Conservation (phyloP, 805 yeast species). For the Huiozyma sinensis region DNA sequence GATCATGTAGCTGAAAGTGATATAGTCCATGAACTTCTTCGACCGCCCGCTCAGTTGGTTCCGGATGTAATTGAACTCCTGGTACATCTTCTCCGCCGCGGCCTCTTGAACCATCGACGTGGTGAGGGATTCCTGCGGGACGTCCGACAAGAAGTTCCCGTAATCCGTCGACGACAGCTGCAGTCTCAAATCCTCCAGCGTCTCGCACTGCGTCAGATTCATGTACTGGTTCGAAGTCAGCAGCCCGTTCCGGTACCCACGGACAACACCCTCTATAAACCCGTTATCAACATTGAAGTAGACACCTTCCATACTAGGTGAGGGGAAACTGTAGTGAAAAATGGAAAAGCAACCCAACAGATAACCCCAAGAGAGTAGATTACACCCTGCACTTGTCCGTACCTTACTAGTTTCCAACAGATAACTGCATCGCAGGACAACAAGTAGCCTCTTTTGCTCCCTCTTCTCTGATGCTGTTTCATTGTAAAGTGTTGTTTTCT, state of each 20-base stretch:
- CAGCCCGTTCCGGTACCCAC: constrained; percentile 86
- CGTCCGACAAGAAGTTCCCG: constrained; percentile 78
- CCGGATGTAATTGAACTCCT: constrained; percentile 76
- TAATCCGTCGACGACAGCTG: constrained; percentile 95
- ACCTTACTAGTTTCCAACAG: too few relatives aligned
- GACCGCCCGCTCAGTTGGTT: constrained; percentile 76
- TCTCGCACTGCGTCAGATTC: constrained; percentile 92
- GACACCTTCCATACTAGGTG: constrained; percentile 70
- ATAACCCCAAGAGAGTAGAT: constrained; percentile 3
- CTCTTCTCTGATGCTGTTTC: too few relatives aligned
- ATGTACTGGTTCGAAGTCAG: constrained; percentile 70
- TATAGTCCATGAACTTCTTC: constrained; percentile 77
- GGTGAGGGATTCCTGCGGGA: constrained; percentile 64
- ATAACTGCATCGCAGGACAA: too few relatives aligned
- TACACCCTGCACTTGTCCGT: too few relatives aligned
- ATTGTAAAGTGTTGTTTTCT: too few relatives aligned
- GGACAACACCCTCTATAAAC: constrained; percentile 84
- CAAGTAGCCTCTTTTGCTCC: too few relatives aligned
- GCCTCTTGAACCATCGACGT: constrained; percentile 79
- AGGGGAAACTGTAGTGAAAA: background rate
- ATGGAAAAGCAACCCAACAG: background rate
- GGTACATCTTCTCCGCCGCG: constrained; percentile 61
- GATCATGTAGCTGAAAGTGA: constrained; percentile 95
- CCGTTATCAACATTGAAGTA: constrained; percentile 87
- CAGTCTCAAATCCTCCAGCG: constrained; percentile 83